Conservation (phyloP, 345 rosid genomes). For the Salix udensis region DNA sequence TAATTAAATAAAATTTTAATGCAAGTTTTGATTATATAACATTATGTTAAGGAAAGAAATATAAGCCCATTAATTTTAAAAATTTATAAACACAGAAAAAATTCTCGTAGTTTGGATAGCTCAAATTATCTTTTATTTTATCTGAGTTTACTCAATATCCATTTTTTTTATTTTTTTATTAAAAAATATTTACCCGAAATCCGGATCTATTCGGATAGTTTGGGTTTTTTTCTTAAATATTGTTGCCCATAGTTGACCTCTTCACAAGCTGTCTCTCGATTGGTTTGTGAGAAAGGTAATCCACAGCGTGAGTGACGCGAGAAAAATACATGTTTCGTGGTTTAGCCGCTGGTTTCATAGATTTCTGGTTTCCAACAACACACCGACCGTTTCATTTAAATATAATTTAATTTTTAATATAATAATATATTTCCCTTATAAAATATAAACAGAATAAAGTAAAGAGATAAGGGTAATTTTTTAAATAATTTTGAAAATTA, state of each 20-base stretch:
- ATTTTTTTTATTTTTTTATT: no score
- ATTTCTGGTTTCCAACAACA: constrained; percentile 21
- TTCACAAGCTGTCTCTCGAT: background rate
- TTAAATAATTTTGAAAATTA: background rate
- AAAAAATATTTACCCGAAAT: no score
- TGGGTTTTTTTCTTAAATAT: background rate
- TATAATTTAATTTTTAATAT: background rate
- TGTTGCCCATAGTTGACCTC: no score
- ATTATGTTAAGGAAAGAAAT: no score
- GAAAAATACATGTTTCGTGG: background rate
- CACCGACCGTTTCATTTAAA: constrained; percentile 22
- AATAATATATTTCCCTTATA: background rate
- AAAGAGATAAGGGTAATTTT: background rate
- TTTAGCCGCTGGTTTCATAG: constrained; percentile 26
- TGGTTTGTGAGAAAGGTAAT: background rate
- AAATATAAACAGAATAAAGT: background rate
- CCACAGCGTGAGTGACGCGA: background rate
- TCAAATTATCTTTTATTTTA: no score
- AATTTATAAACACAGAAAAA: no score
- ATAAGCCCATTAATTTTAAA: no score
- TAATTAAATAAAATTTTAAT: no score
- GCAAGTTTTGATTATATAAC: no score
- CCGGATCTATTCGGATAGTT: no score
- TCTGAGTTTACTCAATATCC: no score
- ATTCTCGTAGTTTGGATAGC: no score